Evolutionary conservation across 257 asterid species (phyloP).

Genomic region (Salvia rosmarinus): DNA sequence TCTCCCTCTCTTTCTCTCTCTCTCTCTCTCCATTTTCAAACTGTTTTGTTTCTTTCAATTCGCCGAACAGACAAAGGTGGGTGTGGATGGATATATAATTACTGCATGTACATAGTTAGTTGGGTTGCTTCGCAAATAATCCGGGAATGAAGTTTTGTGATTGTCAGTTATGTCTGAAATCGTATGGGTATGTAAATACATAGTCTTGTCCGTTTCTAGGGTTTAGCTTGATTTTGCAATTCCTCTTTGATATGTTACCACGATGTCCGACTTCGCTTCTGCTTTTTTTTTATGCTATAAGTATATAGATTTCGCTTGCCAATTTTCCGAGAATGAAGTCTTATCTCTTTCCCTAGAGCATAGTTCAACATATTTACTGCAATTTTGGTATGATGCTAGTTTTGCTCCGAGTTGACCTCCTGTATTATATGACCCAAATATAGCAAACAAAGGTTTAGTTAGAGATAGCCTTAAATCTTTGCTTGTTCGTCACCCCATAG

Average conservation of each 20-base stretch:
- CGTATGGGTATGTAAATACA: conserved; percentile 16
- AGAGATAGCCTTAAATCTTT: not conserved
- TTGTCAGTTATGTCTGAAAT: conserved; percentile 2
- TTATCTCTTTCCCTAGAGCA: not conserved
- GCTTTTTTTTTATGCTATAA: too few species aligned
- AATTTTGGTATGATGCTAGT: not conserved
- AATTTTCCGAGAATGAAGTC: not conserved
- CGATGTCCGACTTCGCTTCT: conserved; percentile 2
- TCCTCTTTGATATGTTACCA: conserved; percentile 1
- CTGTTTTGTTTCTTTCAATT: conserved; percentile 18
- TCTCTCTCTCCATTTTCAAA: conserved; percentile 20
- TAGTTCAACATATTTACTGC: not conserved
- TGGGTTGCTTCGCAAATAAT: not conserved
- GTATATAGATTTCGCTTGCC: too few species aligned
- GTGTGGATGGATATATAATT: not conserved
- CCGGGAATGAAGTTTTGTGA: conserved; percentile 3
- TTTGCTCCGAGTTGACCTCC: not conserved
- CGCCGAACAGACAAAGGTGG: conserved; percentile 21
- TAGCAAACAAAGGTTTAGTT: not conserved
- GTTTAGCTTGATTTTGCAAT: conserved; percentile 25
- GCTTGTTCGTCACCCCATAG: not conserved
- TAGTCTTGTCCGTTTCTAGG: conserved; percentile 24
- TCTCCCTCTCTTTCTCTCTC: not conserved
- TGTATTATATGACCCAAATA: not conserved
- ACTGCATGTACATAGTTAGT: conserved; percentile 21